Evolutionary conservation across 2,329 filamentous ascomycete genomes (phyloP).

Genomic region (Amesomyces nigricolor): DNA sequence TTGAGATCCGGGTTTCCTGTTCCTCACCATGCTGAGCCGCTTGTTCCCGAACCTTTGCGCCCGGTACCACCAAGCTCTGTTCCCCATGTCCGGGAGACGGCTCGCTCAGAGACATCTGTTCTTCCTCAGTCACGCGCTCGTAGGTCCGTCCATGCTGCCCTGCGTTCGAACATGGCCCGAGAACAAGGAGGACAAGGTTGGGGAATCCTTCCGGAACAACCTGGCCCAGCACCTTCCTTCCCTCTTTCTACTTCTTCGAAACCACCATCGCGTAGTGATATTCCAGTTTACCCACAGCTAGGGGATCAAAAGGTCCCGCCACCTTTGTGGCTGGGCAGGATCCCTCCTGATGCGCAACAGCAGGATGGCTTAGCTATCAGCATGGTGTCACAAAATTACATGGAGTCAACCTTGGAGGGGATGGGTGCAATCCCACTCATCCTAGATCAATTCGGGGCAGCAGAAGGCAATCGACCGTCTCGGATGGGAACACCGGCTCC

Average conservation of each 20-base stretch:
- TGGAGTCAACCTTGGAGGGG: not conserved
- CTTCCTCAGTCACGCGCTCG: no score
- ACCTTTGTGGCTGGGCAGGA: not conserved
- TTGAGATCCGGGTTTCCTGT: no score
- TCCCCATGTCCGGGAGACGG: not conserved
- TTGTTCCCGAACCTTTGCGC: not conserved
- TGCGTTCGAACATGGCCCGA: not conserved
- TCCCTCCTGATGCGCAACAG: not conserved
- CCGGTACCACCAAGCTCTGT: slow-evolving; percentile 1
- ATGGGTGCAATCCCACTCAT: not conserved
- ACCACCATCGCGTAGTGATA: not conserved
- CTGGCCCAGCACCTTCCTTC: slow-evolving; percentile 6
- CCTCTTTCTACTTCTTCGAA: slow-evolving; percentile 6
- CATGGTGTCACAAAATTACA: not conserved
- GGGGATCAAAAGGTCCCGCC: not conserved
- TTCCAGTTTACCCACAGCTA: not conserved
- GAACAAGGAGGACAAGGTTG: not conserved
- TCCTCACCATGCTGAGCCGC: not conserved
- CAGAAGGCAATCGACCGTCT: not conserved
- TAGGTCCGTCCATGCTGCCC: no score
- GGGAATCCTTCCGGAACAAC: not conserved
- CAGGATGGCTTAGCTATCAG: not conserved
- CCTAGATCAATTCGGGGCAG: not conserved
- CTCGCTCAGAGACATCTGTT: no score
- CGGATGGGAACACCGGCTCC: not conserved